Base-by-base conservation (phyloP, 495 filamentous ascomycete species). In the Zalerion maritima region DNA sequence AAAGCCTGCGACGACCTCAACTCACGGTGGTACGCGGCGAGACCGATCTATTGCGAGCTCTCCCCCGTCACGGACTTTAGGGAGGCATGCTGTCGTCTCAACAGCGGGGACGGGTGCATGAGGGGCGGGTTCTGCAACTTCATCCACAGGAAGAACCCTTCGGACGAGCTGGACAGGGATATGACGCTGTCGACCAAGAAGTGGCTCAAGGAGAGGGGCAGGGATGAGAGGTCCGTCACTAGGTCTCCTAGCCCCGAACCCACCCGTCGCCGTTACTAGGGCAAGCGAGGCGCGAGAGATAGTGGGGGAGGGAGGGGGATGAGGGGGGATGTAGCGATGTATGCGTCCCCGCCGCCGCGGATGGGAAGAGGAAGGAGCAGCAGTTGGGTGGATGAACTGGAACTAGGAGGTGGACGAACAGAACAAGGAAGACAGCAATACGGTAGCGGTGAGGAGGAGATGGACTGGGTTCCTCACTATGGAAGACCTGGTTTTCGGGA, bases 61-160 rank as follows among this genome's bases (percentile, higher is more conserved):
- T 82, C 75, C 28, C 89, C 89, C 45, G 89, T 97, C 13, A 97
- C 89, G 23, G 89, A 97, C 64, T 97, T 97, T 60, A 71, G 89
- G 47, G 89, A 97, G 67, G 89, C 89, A 2, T 97, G 89, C 55
- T 97, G 89, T 58, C 68, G 89, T 26, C 63, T 96, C 28, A 97
- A 97, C 50, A 78, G 70, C 24, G 89, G 86, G 21, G 89, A 96
- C 50, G 89, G 89, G 2, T 97, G 89, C 58, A 86, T 94, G 12
- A 64, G 89, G 33, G 91, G 85, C 22, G 89, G 89, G 2, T 96
- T 96, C 60, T 97, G 89, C 67, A 97, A 97, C 50, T 97, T 97
- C 55, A 97, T 97, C 33, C 89, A 97, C 46, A 71, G 89, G 32
- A 96, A 96, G 64, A 86, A 96, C 49, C 87, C 89, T 4, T 69